Evolutionary conservation across 179 eudicot genomes (phyloP), one percentile per base, ranked within the genome.

Genomic region (Corrigiola litoralis): DNA sequence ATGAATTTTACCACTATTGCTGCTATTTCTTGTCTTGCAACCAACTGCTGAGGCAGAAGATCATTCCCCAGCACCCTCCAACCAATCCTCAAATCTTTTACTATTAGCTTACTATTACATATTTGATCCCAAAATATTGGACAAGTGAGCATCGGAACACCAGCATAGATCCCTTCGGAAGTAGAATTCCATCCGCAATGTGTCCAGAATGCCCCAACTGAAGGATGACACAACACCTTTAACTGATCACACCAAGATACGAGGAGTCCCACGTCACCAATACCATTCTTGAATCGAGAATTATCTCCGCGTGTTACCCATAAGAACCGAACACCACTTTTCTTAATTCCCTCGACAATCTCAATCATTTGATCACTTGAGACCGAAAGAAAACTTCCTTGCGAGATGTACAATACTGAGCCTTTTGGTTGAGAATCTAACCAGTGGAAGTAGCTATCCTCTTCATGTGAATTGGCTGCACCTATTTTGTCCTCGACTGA

Each of bases 131-230:
- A 50, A 14, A 70, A 32, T 25, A 87, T 65, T 0, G 89, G 89
- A 24, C 65, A 72, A 4, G 84, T 79, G 24, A 87, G 75, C 84
- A 48, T 77, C 5, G 59, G 90, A 74, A 69, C 78, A 18, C 76
- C 85, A 77, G 72, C 72, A 42, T 49, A 84, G 18, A 55, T 81
- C 60, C 61, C 73, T 71, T 76, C 89, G 4, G 37, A 78, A 20
- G 80, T 74, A 1, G 94, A 87, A 46, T 79, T 87, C 92, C 88
- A 86, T 8, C 87, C 94, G 32, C 87, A 84, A 27, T 87, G 94
- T 0, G 87, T 73, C 84, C 76, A 82, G 47, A 84, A 82, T 6
- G 84, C 87, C 0, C 89, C 87, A 3, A 84, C 58, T 1, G 86
- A 69, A 49, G 78, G 72, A 60, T 86, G 88, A 32, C 72, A 65